Conservation (phyloP, 2,329 filamentous ascomycete species). For the Mollisia scopiformis region DNA sequence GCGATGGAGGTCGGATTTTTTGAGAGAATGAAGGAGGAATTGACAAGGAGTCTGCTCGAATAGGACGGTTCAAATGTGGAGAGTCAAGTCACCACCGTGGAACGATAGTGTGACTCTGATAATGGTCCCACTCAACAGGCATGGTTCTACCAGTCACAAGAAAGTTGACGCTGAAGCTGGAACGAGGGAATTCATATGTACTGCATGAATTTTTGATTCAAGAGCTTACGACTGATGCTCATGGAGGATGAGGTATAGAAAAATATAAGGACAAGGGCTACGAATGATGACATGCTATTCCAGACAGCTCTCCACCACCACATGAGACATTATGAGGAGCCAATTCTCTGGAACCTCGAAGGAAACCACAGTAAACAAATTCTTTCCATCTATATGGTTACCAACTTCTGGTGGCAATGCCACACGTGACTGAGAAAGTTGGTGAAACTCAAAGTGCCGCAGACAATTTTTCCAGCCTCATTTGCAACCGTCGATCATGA, state of each 20-base stretch:
- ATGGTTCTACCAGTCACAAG: no score
- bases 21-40: not conserved
- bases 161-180: no score
- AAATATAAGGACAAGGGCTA: not conserved
- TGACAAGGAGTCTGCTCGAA: not conserved
- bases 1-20: not conserved
- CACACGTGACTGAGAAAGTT: not conserved
- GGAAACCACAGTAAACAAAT: not conserved
- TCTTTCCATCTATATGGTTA: not conserved
- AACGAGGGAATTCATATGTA: no score
- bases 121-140: not conserved
- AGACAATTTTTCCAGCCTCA: not conserved
- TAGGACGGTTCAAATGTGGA: not conserved
- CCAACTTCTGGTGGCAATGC: not conserved
- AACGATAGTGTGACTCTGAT: not conserved
- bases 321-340: not conserved
- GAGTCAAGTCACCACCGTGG: not conserved
- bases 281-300: not conserved
- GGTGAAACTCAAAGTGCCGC: not conserved
- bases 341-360: no score
- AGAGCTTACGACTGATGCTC: not conserved
- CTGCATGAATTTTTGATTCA: no score
- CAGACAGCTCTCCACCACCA: not conserved
- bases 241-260: not conserved
- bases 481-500: no score